Evolutionary conservation across 331 rosid genomes (phyloP).

Genomic region (Malus hybrid): DNA sequence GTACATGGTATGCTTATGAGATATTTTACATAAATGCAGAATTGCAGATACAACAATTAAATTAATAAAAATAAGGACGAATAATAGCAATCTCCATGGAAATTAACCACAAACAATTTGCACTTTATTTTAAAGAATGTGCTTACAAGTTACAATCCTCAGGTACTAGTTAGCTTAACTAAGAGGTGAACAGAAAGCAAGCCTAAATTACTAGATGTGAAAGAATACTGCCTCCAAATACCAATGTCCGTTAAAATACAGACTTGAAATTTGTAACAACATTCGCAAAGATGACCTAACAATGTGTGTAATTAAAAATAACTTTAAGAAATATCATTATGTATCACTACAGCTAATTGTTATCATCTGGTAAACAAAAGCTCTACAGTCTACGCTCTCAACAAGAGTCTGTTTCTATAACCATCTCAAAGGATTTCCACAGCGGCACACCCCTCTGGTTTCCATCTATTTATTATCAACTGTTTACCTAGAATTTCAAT

Average conservation of each 20-base stretch:
- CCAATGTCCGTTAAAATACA: not conserved
- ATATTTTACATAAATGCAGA: not conserved
- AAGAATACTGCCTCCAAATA: not conserved
- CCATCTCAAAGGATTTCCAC: no score
- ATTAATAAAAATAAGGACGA: not conserved
- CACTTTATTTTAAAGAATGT: not conserved
- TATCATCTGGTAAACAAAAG: no score
- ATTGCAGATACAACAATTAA: not conserved
- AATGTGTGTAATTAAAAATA: not conserved
- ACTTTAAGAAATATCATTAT: not conserved
- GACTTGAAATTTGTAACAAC: not conserved
- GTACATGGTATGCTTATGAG: not conserved
- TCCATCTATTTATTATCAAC: not conserved
- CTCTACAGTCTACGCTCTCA: no score
- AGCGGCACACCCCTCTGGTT: not conserved
- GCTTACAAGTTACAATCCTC: not conserved
- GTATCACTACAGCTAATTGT: not conserved
- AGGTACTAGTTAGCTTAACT: not conserved
- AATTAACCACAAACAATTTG: not conserved
- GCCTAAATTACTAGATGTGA: not conserved
- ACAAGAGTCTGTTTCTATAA: no score
- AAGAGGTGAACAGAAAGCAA: not conserved
- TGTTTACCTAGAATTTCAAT: not conserved
- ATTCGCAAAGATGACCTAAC: not conserved
- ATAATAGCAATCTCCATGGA: not conserved